Conservation (phyloP, 2,329 filamentous ascomycete species). For the Diaporthe citriasiana region DNA sequence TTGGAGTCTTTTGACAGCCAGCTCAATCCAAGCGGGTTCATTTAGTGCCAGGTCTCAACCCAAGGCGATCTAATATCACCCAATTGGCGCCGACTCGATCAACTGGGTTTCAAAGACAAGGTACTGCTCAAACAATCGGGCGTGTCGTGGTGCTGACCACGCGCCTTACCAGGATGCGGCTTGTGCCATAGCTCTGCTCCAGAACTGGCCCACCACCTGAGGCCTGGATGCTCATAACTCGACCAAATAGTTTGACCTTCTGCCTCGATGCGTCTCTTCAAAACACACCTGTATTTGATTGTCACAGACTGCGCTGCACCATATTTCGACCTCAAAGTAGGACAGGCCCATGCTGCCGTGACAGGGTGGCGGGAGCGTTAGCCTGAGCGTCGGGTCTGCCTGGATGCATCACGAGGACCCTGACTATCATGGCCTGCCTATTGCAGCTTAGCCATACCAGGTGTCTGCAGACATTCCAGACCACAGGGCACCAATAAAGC, state of each 20-base stretch:
- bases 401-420: no score
- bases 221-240: background rate
- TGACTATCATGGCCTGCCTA: slow-evolving; percentile 14
- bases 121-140: background rate
- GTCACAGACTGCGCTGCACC: background rate
- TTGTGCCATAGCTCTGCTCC: background rate
- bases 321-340: background rate
- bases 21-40: background rate
- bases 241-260: background rate
- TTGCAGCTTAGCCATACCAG: slow-evolving; percentile 5
- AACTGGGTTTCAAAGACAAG: background rate
- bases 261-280: background rate
- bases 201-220: background rate
- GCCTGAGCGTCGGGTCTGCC: background rate
- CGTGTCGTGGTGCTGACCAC: background rate
- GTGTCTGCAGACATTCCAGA: slow-evolving; percentile 1
- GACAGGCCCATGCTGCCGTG: background rate
- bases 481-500: background rate
- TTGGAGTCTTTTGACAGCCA: background rate
- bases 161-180: background rate
- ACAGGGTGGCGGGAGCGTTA: background rate
- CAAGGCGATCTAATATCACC: background rate
- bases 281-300: background rate
- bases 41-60: background rate
- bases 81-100: background rate